Evolutionary conservation across 208 protist genomes (phyloP).

Genomic region (Crithidia brevicula): DNA sequence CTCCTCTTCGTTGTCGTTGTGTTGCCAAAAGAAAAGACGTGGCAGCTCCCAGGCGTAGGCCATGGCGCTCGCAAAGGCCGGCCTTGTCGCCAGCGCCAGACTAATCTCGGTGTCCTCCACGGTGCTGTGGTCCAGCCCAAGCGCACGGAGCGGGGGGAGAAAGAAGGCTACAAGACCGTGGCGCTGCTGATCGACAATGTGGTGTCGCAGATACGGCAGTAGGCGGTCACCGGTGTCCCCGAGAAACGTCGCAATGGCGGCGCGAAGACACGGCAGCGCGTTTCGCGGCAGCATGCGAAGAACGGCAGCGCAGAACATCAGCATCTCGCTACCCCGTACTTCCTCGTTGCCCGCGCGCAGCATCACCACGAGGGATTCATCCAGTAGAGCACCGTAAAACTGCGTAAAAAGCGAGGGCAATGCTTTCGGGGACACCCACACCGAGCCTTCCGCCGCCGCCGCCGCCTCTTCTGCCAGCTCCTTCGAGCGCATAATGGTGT

Average conservation of each 20-base stretch:
- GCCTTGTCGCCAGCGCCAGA: slow-evolving; percentile 34
- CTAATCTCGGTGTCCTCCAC: slow-evolving; percentile 29
- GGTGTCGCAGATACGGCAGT: slow-evolving; percentile 38
- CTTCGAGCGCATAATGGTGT: slow-evolving; percentile 4
- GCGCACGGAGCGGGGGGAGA: slow-evolving; percentile 67
- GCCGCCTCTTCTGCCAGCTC: not conserved
- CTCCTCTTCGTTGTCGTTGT: too few relatives aligned
- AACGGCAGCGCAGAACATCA: slow-evolving; percentile 62
- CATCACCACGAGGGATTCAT: slow-evolving; percentile 13
- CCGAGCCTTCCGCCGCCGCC: not conserved
- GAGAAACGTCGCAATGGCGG: slow-evolving; percentile 30
- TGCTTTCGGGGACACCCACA: not conserved
- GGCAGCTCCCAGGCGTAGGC: slow-evolving; percentile 64
- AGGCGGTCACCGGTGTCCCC: slow-evolving; percentile 28
- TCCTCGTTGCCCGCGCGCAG: slow-evolving; percentile 15
- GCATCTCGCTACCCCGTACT: slow-evolving; percentile 40
- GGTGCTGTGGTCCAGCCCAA: slow-evolving; percentile 67
- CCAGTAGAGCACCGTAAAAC: slow-evolving; percentile 18
- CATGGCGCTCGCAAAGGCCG: slow-evolving; percentile 37
- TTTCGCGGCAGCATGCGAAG: slow-evolving; percentile 24
- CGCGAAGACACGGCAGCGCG: slow-evolving; percentile 31
- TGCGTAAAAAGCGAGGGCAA: slow-evolving; percentile 8
- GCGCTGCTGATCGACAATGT: slow-evolving; percentile 46
- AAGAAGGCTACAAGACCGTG: slow-evolving; percentile 67
- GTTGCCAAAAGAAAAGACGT: slow-evolving; percentile 47